A percentile compares a stretch with the other conserved stretches of the same genome.
Evolutionary conservation across 495 filamentous ascomycete species (phyloP).

Genomic region (Penicillium manginii): DNA sequence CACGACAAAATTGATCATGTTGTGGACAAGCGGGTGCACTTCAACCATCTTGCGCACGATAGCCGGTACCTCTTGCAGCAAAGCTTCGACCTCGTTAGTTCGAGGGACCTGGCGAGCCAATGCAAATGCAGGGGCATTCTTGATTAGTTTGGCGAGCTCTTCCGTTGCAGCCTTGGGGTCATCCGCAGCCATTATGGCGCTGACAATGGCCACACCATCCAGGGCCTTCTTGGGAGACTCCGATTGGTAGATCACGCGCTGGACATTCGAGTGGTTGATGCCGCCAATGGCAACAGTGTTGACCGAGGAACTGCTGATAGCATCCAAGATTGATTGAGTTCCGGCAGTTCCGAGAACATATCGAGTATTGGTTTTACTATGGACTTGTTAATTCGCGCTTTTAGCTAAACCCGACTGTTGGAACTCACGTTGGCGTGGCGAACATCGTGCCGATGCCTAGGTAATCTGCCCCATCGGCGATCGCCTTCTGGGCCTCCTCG

Average conservation of each 20-base stretch:
- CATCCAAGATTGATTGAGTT: constrained; percentile 66
- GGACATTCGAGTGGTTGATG: constrained; percentile 77
- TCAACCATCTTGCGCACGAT: constrained; percentile 62
- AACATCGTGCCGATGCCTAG: constrained; percentile 87
- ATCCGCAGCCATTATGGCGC: constrained; percentile 77
- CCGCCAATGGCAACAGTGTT: constrained; percentile 84
- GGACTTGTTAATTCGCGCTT: constrained; percentile 12
- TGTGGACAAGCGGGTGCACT: constrained; percentile 80
- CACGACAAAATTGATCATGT: constrained; percentile 95
- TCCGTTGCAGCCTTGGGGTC: constrained; percentile 64
- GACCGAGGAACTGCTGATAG: constrained; percentile 53
- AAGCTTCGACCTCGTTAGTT: constrained; percentile 37
- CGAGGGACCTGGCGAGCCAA: constrained; percentile 20
- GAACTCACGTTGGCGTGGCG: constrained; percentile 74
- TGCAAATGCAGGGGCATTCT: constrained; percentile 52
- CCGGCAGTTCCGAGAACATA: constrained; percentile 82
- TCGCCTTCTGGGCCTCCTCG: constrained; percentile 68
- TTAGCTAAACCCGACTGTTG: background rate
- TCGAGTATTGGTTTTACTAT: constrained; percentile 70
- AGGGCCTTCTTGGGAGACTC: constrained; percentile 53
- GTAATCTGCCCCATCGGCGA: constrained; percentile 78
- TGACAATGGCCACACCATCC: constrained; percentile 86
- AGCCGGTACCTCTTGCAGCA: constrained; percentile 51
- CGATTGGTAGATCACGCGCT: constrained; percentile 72
- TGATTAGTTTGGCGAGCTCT: constrained; percentile 56